Base-by-base conservation (phyloP, 257 asterid species). In the Petunia axillaris region DNA sequence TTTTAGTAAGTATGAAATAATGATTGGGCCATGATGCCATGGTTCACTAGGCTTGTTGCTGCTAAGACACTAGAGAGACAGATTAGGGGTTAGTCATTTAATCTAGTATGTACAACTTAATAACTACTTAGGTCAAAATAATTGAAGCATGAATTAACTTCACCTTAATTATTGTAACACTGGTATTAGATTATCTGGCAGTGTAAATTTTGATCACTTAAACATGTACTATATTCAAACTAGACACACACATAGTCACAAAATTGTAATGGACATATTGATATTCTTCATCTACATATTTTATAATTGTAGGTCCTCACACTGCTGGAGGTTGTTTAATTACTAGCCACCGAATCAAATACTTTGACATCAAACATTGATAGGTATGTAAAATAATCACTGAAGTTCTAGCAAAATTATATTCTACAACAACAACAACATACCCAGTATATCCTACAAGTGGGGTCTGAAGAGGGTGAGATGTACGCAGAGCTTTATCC, bases 1-100 rank as follows among this genome's bases (percentile, higher is more conserved):
- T 14, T 14, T 25, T 25, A 25, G 25, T 25, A 25, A 25, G 25
- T 25, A 70, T 11, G 60, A 71, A 48, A 2, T 46, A 46, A 70
- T 70, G 59, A 71, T 71, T 35, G 60, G 75, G 75, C 75, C 43
- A 10, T 48, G 77, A 70, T 70, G 41, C 58, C 25, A 70, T 44
- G 57, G 44, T 68, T 52, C 54, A 68, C 9, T 70, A 70, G 76
- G 16, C 38, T 68, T 7, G 40, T 15, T 68, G 5, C 40, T 16
- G 4, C 76, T 16, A 44, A 4, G 59, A 25, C 77, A 25, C 25
- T 43, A 68, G 57, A 44, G n/a, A 44, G 40, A 16, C 58, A 68
- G 4, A 44, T 68, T n/a, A 41, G 40, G 43, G 55, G 16, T 16
- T 16, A 70, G 15, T 70, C 48, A 46, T 71, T 71, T 71, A 46